Base-by-base conservation (phyloP, 441 rosid species). In the Pelargonium myrrhifolium region DNA sequence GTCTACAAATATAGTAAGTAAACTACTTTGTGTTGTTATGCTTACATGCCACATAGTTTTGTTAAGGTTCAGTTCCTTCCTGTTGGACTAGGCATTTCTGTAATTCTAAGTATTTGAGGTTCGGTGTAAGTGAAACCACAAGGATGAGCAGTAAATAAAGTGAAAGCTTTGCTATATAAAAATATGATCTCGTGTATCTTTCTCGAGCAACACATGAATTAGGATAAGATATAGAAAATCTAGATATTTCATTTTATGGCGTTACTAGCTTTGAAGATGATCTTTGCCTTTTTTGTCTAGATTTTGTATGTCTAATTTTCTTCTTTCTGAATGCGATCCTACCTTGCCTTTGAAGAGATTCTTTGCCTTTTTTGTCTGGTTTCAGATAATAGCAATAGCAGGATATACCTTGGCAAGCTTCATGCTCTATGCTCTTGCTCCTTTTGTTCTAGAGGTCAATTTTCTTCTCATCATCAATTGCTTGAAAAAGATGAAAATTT, bases 1-100 rank as follows among this genome's bases (percentile, higher is more conserved):
- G 84, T 76, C 86, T 35, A 49, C 80, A 61, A 80, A 86, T 28
- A 78, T 77, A 12, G 87, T 85, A 64, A 85, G 87, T 71, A 43
- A 61, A 4, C 55, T 35, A n/a, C 59, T 64, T 31, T 61, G 15
- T 4, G 15, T 8, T 67, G 6, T 12, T 58, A 28, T 20, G 49
- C 45, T 12, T 9, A 6, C 15, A 12, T 58, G 24, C 9, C 17
- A 18, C 64, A 10, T 43, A 43, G 49, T 43, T 47, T 26, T 63
- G 45, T 0, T 21, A 43, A 12, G 17, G 7, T 63, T 64, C 65
- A 1, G 22, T 18, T 39, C 45, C 22, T 43, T 63, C 60, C 56
- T n/a, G 58, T 37, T 42, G 31, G 9, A 31, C 28, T 51, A 31
- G 9, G 12, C 8, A 20, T 9, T 56, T 53, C 21, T 9, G 1